These are phyloP conservation scores for Coemansia sp. DNA, from an alignment of 192 early-diverging fungal species.

Conservation along the genomic window DNA sequence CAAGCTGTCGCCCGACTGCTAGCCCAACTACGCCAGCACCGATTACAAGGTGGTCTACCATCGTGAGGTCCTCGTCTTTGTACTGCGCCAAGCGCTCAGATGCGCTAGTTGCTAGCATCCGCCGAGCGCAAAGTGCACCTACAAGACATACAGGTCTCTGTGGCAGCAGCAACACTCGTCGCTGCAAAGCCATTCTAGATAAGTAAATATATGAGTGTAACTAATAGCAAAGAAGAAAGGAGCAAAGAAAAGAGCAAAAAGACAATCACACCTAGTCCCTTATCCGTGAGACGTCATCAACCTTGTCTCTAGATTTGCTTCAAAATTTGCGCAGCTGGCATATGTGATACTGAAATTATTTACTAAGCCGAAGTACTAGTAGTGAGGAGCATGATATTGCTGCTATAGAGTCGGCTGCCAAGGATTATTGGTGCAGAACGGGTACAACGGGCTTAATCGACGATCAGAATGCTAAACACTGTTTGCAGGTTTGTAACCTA, in stretches of 20 bases:
- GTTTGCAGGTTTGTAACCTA: no score
- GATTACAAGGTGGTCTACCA: constrained; percentile 74
- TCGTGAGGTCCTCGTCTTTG: constrained; percentile 21
- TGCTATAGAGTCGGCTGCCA: no score
- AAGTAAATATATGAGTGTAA: background rate
- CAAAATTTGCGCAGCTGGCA: no score
- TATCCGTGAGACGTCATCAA: background rate
- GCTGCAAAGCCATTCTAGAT: background rate
- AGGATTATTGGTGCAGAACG: no score
- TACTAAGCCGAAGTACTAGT: no score
- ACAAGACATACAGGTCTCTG: background rate
- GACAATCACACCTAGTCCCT: background rate
- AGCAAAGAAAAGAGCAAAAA: background rate
- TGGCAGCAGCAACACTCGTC: background rate
- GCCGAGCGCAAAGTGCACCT: background rate
- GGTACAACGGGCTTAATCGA: no score
- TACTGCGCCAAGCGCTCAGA: constrained; percentile 20
- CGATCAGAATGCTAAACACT: no score
- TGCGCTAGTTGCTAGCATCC: constrained; percentile 12
- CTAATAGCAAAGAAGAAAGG: background rate
- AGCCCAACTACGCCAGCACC: constrained; percentile 83
- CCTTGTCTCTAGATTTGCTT: background rate
- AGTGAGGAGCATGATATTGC: no score
- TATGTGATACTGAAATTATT: no score
- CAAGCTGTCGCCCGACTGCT: constrained; percentile 68